A percentile compares a stretch with the other conserved stretches of the same genome.
phyloP scores from a whole-genome alignment of 169 alveolate species.

The Plasmodium gallinaceum region DNA sequence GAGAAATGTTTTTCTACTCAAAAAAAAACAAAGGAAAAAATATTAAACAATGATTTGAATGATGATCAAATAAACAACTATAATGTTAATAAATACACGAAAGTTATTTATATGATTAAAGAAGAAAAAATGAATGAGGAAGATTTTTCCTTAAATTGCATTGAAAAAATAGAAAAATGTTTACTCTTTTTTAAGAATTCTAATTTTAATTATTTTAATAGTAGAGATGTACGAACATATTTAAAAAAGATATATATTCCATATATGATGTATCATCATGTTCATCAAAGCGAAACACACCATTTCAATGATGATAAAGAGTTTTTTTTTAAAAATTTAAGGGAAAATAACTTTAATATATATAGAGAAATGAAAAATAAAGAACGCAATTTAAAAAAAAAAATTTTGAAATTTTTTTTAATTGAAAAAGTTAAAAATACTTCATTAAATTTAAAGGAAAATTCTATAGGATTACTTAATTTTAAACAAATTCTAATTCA shows the following conservation, averaged over 20 bases:
- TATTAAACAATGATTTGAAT: not conserved
- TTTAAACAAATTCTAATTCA: slow-evolving; percentile 25
- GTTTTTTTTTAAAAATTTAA: not conserved
- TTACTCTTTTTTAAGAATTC: slow-evolving; percentile 20
- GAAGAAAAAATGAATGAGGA: not conserved
- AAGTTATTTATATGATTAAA: not conserved
- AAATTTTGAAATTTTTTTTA: slow-evolving; percentile 1
- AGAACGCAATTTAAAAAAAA: slow-evolving; percentile 1
- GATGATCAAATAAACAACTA: not conserved
- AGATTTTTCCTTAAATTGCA: not conserved
- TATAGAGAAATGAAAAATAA: not conserved
- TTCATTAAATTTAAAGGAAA: slow-evolving; percentile 15
- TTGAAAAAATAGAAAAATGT: not conserved
- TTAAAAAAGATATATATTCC: slow-evolving; percentile 7
- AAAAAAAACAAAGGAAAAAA: not conserved
- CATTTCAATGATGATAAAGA: not conserved
- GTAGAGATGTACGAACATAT: slow-evolving; percentile 19
- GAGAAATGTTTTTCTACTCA: not conserved
- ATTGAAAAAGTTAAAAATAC: slow-evolving; percentile 1
- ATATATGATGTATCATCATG: not conserved
- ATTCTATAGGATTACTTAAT: slow-evolving; percentile 1
- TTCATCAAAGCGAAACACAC: not conserved
- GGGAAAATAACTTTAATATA: not conserved
- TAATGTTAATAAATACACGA: not conserved
- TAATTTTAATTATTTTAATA: slow-evolving; percentile 15